Percentiles rank a stretch among this genome's conserved stretches.
phyloP scores from a whole-genome alignment of 441 rosid species.

The Mallotus japonicus region DNA sequence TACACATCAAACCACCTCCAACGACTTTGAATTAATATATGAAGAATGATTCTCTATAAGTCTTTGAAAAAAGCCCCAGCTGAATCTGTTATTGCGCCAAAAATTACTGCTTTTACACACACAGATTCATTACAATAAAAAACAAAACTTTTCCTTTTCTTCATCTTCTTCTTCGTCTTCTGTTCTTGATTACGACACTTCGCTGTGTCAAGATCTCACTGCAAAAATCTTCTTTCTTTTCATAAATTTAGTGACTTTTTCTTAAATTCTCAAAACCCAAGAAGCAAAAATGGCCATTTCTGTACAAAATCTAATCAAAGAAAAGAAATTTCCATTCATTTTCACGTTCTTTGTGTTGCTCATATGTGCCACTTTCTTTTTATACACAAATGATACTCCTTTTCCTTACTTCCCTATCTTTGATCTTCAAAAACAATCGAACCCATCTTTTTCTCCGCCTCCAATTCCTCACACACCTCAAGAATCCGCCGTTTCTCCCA shows the following conservation, averaged over 20 bases:
- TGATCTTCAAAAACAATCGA: slow-evolving; percentile 23
- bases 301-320: slow-evolving; percentile 34
- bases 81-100: not conserved
- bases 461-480: slow-evolving; percentile 14
- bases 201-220: not conserved
- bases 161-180: not conserved
- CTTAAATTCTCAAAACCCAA: not conserved
- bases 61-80: too few relatives aligned
- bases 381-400: slow-evolving; percentile 32
- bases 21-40: too few relatives aligned
- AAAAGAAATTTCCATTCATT: slow-evolving; percentile 35
- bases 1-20: too few relatives aligned
- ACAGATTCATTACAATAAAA: not conserved
- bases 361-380: slow-evolving; percentile 34
- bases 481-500: not conserved
- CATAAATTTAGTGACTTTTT: not conserved
- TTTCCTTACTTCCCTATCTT: slow-evolving; percentile 34
- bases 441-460: slow-evolving; percentile 10
- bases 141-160: not conserved
- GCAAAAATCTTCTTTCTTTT: not conserved
- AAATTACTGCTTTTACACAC: not conserved
- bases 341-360: slow-evolving; percentile 39
- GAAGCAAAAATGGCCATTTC: slow-evolving; percentile 25
- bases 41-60: too few relatives aligned
- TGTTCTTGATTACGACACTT: not conserved